Conservation (phyloP, 768 basidiomycete species). For the Amanita pseudoporphyria region DNA sequence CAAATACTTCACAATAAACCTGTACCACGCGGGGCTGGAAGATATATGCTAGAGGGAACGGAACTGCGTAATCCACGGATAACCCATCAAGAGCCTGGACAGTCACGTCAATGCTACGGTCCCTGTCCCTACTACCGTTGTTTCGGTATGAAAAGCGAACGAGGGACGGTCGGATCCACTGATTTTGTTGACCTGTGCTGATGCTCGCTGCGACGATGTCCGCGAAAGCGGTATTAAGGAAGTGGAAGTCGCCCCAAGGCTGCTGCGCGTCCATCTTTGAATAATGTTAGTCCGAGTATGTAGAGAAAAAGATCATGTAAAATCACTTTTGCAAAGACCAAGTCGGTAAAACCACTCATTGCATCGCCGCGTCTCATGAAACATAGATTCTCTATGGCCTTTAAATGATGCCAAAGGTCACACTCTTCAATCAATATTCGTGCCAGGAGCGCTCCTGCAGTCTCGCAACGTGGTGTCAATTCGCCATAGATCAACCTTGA, state of each 20-base stretch:
- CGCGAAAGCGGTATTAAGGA: constrained; percentile 67
- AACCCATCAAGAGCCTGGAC: constrained; percentile 61
- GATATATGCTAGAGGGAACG: constrained; percentile 75
- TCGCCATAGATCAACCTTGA: constrained; percentile 55
- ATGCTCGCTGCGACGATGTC: constrained; percentile 48
- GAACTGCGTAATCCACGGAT: constrained; percentile 67
- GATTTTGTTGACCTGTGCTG: constrained; percentile 23
- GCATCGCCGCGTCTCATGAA: constrained; percentile 74
- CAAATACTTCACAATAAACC: constrained; percentile 57
- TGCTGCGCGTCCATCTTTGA: constrained; percentile 65
- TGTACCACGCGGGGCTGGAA: constrained; percentile 49
- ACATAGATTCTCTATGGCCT: constrained; percentile 57
- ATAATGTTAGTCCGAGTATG: not conserved
- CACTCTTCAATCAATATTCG: constrained; percentile 61
- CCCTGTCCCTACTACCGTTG: constrained; percentile 34
- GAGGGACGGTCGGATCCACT: constrained; percentile 58
- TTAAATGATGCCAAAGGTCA: constrained; percentile 50
- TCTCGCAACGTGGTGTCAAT: constrained; percentile 45
- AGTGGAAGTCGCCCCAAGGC: constrained; percentile 76
- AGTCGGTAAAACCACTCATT: constrained; percentile 63
- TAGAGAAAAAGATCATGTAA: not conserved
- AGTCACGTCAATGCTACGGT: constrained; percentile 36
- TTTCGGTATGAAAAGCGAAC: constrained; percentile 60
- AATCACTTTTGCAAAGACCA: constrained; percentile 62
- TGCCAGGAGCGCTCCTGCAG: constrained; percentile 41